These are phyloP conservation scores for Fusarium stilboides DNA, from an alignment of 2,329 filamentous ascomycete species.

Conservation along the genomic window DNA sequence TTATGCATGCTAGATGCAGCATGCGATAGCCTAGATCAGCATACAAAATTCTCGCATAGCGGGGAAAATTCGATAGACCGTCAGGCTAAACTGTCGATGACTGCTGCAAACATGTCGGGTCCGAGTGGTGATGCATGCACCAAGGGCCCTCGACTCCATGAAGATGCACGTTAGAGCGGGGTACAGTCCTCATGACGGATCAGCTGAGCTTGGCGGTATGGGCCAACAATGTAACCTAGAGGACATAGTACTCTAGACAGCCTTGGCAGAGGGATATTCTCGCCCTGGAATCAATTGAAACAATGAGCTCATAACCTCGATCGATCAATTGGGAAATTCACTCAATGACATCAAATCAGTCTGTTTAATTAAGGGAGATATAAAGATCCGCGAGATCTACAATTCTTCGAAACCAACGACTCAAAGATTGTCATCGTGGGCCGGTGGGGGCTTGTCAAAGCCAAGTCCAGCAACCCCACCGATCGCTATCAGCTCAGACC, in stretches of 20 bases:
- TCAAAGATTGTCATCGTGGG: constrained; percentile 1
- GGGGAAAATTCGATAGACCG: constrained; percentile 14
- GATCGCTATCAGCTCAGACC: constrained; percentile 11
- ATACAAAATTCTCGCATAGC: constrained; percentile 4
- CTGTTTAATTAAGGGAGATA: not conserved
- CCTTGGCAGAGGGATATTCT: not conserved
- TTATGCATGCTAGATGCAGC: constrained; percentile 4
- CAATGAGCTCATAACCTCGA: not conserved
- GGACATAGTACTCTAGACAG: not conserved
- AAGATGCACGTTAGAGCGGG: constrained; percentile 26
- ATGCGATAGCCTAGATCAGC: constrained; percentile 17
- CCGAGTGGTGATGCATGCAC: constrained; percentile 25
- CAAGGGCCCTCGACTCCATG: constrained; percentile 10
- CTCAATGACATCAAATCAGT: constrained; percentile 19
- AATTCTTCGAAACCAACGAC: constrained; percentile 21
- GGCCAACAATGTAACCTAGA: too few species aligned
- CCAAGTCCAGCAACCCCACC: not conserved
- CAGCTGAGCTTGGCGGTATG: constrained; percentile 22
- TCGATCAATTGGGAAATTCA: not conserved
- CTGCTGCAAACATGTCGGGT: constrained; percentile 7
- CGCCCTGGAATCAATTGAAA: not conserved
- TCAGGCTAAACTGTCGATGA: constrained; percentile 11
- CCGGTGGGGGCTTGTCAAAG: not conserved
- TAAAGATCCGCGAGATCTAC: constrained; percentile 31
- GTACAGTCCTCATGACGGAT: constrained; percentile 33